Evolutionary conservation across 139 green algal genomes (phyloP).

Genomic region (Coelastrella sp.): DNA sequence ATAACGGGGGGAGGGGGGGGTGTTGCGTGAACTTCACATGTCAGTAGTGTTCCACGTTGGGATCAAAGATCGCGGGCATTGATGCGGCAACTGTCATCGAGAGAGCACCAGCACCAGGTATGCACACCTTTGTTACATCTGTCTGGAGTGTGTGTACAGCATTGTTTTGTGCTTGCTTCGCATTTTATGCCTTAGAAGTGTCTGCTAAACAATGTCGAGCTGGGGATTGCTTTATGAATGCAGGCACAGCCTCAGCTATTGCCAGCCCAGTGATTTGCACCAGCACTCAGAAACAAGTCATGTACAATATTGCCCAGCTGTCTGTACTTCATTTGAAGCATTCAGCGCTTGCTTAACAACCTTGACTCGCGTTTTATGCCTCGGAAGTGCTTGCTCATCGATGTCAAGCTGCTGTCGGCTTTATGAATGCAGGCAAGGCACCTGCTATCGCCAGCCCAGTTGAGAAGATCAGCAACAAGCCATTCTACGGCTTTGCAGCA

Average conservation of each 20-base stretch:
- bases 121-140: neutral
- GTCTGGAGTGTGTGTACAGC: neutral
- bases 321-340: no score
- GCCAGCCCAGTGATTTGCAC: no score
- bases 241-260: no score
- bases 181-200: no score
- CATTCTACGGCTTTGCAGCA: conserved; percentile 43
- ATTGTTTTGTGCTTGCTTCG: neutral
- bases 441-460: conserved; percentile 7
- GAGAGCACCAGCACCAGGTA: neutral
- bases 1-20: neutral
- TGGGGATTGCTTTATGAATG: no score
- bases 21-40: neutral
- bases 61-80: neutral
- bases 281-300: no score
- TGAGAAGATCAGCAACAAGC: neutral
- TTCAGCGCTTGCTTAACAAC: neutral
- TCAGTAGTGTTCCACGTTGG: neutral
- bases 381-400: neutral
- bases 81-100: neutral
- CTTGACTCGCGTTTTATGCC: neutral
- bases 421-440: neutral
- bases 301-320: no score
- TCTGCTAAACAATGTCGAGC: no score
- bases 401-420: neutral